Evolutionary conservation across 2,329 filamentous ascomycete species (phyloP), one percentile per base, ranked within the genome.

Genomic region (Aspergillus latus): DNA sequence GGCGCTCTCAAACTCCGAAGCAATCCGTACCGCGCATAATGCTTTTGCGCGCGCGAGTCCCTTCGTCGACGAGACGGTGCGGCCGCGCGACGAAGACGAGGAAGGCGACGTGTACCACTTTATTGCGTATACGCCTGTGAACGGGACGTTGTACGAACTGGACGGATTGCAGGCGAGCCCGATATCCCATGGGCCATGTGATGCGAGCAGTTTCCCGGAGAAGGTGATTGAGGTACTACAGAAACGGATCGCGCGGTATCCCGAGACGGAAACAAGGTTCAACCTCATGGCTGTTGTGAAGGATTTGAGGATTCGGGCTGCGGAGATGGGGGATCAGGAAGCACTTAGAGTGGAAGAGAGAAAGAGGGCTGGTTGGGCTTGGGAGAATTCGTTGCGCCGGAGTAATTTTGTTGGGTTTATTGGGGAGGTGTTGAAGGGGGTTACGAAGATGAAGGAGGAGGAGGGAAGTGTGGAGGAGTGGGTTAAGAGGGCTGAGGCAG

Each of bases 391-490:
- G 10, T 79, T 99, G 67, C 79, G 94, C 59, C 80, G 89, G 66
- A 93, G 96, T 74, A 99, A 99, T 75, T 99, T 99, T 78, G 90
- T 99, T 0, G 93, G 92, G 0, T 97, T 99, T 68, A 89, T 93
- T 2, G 92, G 90, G 10, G 92, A 97, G 78, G 80, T 97, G 59
- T 78, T 96, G 65, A 95, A 94, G 79, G 89, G 86, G 0, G 93
- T 97, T 3, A 88, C 91, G n/a, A 81, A 76, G 62, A 73, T 78
- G 59, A 96, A 95, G 80, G 71, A 95, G 42, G 82, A 78, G 57
- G 82, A 88, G 2, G 82, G 78, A 10, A 85, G 80, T 10, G 94
- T 93, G 72, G 81, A 87, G 72, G 89, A 91, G 73, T 89, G 90
- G 75, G 90, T 97, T 59, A 88, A 92, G 66, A 90, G 92, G 67